Conservation (phyloP, 352 stramenopile genomes). For the Bremia lactucae region DNA sequence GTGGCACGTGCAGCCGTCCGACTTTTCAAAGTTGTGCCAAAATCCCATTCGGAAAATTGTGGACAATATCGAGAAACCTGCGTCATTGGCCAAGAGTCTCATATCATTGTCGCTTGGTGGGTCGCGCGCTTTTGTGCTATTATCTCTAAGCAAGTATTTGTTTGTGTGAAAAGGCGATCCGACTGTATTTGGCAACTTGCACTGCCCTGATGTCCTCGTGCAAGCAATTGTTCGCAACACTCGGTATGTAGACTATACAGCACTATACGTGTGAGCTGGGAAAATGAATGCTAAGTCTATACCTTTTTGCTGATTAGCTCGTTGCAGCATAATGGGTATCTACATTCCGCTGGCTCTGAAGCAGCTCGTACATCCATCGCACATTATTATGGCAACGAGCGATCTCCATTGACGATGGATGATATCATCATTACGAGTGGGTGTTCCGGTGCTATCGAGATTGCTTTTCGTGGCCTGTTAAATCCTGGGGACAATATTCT, state of each 20-base stretch:
- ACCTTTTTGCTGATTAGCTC: constrained; percentile 20
- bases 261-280: neutral
- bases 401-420: constrained; percentile 65
- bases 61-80: constrained; percentile 88
- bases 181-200: constrained; percentile 89
- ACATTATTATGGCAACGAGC: constrained; percentile 49
- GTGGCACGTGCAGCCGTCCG: constrained; percentile 58
- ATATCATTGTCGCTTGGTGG: constrained; percentile 88
- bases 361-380: constrained; percentile 85
- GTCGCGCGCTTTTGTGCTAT: neutral
- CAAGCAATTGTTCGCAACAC: constrained; percentile 61
- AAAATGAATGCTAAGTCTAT: neutral
- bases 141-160: neutral
- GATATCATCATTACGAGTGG: constrained; percentile 91
- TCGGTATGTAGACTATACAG: constrained; percentile 15
- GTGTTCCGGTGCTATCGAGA: constrained; percentile 89
- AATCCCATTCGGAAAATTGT: constrained; percentile 94
- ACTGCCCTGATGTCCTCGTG: constrained; percentile 82
- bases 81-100: constrained; percentile 80
- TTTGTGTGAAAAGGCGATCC: constrained; percentile 67
- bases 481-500: constrained; percentile 89
- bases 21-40: constrained; percentile 50
- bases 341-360: constrained; percentile 85
- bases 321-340: constrained; percentile 87
- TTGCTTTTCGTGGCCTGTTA: constrained; percentile 84